Percentiles rank a stretch among this genome's conserved stretches.
Evolutionary conservation across 202 grass and related monocot species (phyloP).

Genomic region (Brachypodium distachyon): DNA sequence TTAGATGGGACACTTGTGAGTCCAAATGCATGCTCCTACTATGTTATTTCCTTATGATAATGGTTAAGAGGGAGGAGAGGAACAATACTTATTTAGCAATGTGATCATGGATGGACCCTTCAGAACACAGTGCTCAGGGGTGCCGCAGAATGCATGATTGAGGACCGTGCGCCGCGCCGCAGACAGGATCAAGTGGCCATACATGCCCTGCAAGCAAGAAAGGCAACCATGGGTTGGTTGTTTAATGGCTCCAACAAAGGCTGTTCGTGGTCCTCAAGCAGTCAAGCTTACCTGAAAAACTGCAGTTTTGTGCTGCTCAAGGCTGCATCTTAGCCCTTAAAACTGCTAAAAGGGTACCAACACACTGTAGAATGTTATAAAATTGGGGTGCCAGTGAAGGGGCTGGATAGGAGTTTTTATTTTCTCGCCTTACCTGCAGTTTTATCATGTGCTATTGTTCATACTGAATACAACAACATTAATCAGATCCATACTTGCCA

Average conservation of each 20-base stretch:
- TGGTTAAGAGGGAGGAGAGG: not conserved
- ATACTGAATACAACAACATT: slow-evolving; percentile 6
- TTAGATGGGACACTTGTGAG: slow-evolving; percentile 43
- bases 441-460: slow-evolving; percentile 38
- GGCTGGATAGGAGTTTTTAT: not conserved
- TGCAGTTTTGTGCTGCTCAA: slow-evolving; percentile 13
- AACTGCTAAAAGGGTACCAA: slow-evolving; percentile 20
- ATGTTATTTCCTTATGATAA: slow-evolving; percentile 25
- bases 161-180: slow-evolving; percentile 24
- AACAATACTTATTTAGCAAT: slow-evolving; percentile 10
- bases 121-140: slow-evolving; percentile 23
- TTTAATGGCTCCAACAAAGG: slow-evolving; percentile 30
- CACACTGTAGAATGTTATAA: not conserved
- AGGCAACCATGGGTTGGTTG: slow-evolving; percentile 21
- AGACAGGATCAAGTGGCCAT: slow-evolving; percentile 47
- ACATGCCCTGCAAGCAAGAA: slow-evolving; percentile 42
- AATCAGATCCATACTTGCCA: slow-evolving; percentile 40
- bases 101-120: slow-evolving; percentile 33
- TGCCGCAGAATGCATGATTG: slow-evolving; percentile 43
- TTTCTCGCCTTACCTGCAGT: slow-evolving; percentile 24
- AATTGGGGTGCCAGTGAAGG: slow-evolving; percentile 4
- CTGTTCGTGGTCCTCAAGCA: slow-evolving; percentile 33
- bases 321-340: slow-evolving; percentile 28
- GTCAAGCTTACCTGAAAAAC: slow-evolving; percentile 37
- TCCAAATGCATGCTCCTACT: slow-evolving; percentile 34